These are phyloP conservation scores for Penicillium olsonii DNA, from an alignment of 2,329 filamentous ascomycete species.

Conservation along the genomic window DNA sequence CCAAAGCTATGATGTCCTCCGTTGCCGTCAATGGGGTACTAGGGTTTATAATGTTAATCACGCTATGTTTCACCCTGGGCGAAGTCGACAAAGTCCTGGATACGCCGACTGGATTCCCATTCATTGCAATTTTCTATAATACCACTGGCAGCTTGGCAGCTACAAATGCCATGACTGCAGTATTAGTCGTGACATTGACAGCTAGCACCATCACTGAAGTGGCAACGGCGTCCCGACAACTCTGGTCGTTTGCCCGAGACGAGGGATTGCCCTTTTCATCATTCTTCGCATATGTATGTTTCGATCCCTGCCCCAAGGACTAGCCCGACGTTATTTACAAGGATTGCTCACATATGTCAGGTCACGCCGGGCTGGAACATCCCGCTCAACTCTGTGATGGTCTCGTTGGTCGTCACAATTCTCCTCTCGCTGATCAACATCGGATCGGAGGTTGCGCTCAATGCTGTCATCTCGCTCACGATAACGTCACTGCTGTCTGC, in stretches of 20 bases:
- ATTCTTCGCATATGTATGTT: slow-evolving; percentile 41
- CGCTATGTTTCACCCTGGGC: slow-evolving; percentile 56
- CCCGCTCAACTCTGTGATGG: slow-evolving; percentile 50
- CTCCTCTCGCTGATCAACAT: slow-evolving; percentile 56
- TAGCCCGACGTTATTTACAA: not conserved
- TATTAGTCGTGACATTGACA: slow-evolving; percentile 53
- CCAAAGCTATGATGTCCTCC: slow-evolving; percentile 52
- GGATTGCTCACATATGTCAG: slow-evolving; percentile 20
- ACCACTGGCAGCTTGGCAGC: slow-evolving; percentile 52
- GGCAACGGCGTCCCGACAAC: slow-evolving; percentile 59
- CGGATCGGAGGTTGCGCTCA: slow-evolving; percentile 48
- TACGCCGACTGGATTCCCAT: slow-evolving; percentile 56
- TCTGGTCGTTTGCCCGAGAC: slow-evolving; percentile 57
- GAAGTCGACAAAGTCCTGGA: slow-evolving; percentile 49
- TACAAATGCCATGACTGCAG: slow-evolving; percentile 52
- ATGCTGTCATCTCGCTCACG: slow-evolving; percentile 47
- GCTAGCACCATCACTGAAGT: slow-evolving; percentile 57
- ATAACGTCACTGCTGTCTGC: slow-evolving; percentile 45
- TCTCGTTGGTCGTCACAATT: slow-evolving; percentile 46
- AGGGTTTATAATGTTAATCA: slow-evolving; percentile 60
- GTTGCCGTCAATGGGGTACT: slow-evolving; percentile 54
- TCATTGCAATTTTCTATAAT: slow-evolving; percentile 60
- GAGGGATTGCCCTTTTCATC: slow-evolving; percentile 42
- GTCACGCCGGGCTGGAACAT: slow-evolving; percentile 43
- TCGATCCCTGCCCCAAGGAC: not conserved